Percentiles rank a stretch among this genome's conserved stretches.
These are phyloP conservation scores for Nitzschia sp. DNA, from an alignment of 108 stramenopile genomes.

Conservation along the genomic window DNA sequence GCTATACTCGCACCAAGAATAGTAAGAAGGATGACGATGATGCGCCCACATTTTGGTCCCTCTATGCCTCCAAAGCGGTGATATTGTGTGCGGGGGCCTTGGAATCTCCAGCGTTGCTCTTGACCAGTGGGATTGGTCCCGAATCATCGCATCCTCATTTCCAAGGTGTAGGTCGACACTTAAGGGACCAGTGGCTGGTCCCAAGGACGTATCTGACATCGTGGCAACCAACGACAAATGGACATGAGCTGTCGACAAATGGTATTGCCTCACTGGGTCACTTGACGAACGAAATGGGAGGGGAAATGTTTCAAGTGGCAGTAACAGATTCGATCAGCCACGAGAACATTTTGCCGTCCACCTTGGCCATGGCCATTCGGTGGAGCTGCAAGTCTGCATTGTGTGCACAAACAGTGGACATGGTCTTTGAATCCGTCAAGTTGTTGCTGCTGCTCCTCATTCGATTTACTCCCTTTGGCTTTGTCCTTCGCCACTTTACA, in stretches of 20 bases:
- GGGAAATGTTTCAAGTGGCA: slow-evolving; percentile 26
- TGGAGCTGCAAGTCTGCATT: slow-evolving; percentile 10
- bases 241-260: slow-evolving; percentile 15
- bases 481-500: slow-evolving; percentile 15
- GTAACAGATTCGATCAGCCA: slow-evolving; percentile 15
- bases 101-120: slow-evolving; percentile 61
- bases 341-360: slow-evolving; percentile 15
- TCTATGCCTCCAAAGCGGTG: slow-evolving; percentile 20
- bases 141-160: slow-evolving; percentile 28
- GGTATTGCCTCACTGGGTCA: slow-evolving; percentile 31
- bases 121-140: slow-evolving; percentile 62
- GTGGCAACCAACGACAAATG: not conserved
- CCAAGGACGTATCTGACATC: slow-evolving; percentile 42
- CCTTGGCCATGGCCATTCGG: slow-evolving; percentile 26
- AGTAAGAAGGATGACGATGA: not conserved
- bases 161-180: slow-evolving; percentile 40
- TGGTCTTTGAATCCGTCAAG: slow-evolving; percentile 11
- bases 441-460: slow-evolving; percentile 10
- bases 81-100: slow-evolving; percentile 76
- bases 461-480: slow-evolving; percentile 29
- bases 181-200: slow-evolving; percentile 66
- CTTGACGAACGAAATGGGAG: not conserved
- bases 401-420: not conserved
- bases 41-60: not conserved
- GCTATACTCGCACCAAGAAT: not conserved